phyloP scores from a whole-genome alignment of 2,329 filamentous ascomycete genomes.

The Talaromyces pinophilus region DNA sequence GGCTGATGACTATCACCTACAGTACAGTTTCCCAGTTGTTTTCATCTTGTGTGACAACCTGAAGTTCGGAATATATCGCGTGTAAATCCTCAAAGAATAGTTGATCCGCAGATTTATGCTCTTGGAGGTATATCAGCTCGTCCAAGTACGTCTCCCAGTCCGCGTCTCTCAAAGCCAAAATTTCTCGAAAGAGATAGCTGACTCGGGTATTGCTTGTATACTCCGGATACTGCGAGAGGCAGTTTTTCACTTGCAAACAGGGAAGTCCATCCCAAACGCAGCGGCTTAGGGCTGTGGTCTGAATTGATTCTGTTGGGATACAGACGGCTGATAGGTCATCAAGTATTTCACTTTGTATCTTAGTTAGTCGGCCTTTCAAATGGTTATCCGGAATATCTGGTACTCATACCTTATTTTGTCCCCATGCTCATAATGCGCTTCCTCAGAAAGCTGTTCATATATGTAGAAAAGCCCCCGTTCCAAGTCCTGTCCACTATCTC shows the following conservation, averaged over 20 bases:
- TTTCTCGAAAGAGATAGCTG: slow-evolving; percentile 3
- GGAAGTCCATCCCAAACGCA: neutral
- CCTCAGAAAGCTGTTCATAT: neutral
- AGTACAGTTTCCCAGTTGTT: neutral
- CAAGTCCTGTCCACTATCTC: neutral
- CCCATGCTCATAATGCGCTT: neutral
- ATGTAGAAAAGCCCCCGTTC: neutral
- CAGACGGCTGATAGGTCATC: neutral
- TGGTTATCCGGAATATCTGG: neutral
- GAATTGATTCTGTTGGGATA: neutral
- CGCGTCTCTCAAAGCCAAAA: neutral
- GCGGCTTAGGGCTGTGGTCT: neutral
- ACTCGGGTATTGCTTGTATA: slow-evolving; percentile 1
- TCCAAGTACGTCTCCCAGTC: neutral
- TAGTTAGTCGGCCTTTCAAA: neutral
- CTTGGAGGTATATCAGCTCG: neutral
- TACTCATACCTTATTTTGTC: neutral
- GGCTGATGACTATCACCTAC: neutral
- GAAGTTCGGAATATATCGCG: neutral
- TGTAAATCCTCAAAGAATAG: neutral
- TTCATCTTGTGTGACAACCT: neutral
- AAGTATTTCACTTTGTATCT: neutral
- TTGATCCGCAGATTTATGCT: neutral
- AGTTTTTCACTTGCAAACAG: neutral
- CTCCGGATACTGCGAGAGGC: slow-evolving; percentile 6